phyloP scores from a whole-genome alignment of 2,329 filamentous ascomycete genomes.

The Aspergillus clavatus region DNA sequence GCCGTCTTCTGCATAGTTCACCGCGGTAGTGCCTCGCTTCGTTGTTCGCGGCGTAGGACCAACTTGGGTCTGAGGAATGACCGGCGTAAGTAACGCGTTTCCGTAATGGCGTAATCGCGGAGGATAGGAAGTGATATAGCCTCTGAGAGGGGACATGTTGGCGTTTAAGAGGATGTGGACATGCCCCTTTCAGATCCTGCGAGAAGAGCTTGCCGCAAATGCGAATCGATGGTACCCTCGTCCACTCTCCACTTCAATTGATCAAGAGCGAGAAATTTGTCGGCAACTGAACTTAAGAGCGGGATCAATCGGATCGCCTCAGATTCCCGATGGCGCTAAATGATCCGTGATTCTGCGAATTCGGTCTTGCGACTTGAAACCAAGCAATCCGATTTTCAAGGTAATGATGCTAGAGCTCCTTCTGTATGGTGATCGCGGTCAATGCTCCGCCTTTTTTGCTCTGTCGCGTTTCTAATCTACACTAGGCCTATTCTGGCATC shows the following conservation, averaged over 20 bases:
- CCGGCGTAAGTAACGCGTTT: constrained; percentile 84
- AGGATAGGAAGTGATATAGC: constrained; percentile 86
- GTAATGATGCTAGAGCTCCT: constrained; percentile 11
- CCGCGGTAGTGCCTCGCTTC: constrained; percentile 90
- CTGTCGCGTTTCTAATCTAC: constrained; percentile 28
- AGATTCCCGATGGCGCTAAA: background rate
- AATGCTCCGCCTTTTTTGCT: constrained; percentile 19
- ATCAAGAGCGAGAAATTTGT: constrained; percentile 2
- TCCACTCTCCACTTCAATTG: constrained; percentile 16
- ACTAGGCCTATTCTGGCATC: constrained; percentile 23
- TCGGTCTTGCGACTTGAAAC: background rate
- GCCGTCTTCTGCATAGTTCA: constrained; percentile 97
- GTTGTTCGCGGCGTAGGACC: constrained; percentile 76
- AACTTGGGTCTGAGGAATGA: constrained; percentile 65
- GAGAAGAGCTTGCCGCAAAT: constrained; percentile 15
- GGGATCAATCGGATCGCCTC: background rate
- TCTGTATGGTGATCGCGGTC: constrained; percentile 21
- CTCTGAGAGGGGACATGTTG: constrained; percentile 64
- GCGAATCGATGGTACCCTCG: background rate
- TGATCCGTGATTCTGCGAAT: background rate
- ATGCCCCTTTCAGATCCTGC: constrained; percentile 30
- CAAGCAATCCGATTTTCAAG: constrained; percentile 1
- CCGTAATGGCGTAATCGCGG: constrained; percentile 84
- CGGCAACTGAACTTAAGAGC: background rate
- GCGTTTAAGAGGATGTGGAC: constrained; percentile 29